Percentiles rank a stretch among this genome's conserved stretches.
Evolutionary conservation across 768 basidiomycete species (phyloP).

Genomic region (Hirschioporus abietinus): DNA sequence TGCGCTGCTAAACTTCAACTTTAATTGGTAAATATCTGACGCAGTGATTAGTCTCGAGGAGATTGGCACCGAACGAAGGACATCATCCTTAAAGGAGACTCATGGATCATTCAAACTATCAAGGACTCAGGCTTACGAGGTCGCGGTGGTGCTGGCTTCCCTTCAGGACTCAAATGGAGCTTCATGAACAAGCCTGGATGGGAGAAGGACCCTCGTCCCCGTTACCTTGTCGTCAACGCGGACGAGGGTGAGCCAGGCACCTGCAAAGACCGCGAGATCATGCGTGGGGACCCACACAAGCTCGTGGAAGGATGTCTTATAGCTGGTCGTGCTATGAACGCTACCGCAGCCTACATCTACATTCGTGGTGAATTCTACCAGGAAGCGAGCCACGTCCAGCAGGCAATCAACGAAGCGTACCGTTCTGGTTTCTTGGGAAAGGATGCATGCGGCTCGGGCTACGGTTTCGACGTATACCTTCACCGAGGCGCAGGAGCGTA

Average conservation of each 20-base stretch:
- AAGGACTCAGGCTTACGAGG: conserved; percentile 96
- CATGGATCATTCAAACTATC: conserved; percentile 94
- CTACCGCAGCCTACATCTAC: conserved; percentile 98
- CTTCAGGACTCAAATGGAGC: conserved; percentile 94
- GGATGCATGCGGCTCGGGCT: conserved; percentile 88
- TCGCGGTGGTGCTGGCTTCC: conserved; percentile 95
- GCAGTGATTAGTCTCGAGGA: conserved; percentile 62
- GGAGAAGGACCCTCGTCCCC: conserved; percentile 92
- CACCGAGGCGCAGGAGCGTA: conserved; percentile 98
- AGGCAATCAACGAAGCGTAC: conserved; percentile 95
- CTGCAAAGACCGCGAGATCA: conserved; percentile 97
- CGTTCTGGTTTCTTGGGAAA: conserved; percentile 82
- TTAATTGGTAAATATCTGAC: conserved; percentile 8
- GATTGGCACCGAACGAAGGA: conserved; percentile 99
- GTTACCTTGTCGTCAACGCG: conserved; percentile 96
- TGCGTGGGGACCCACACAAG: conserved; percentile 97
- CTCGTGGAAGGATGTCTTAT: conserved; percentile 97
- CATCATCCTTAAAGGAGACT: conserved; percentile 89
- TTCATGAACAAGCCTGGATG: conserved; percentile 99
- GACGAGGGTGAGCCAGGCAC: conserved; percentile 99
- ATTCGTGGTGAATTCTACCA: conserved; percentile 98
- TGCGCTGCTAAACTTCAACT: conserved; percentile 29
- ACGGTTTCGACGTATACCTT: conserved; percentile 96
- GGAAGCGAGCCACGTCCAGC: conserved; percentile 89
- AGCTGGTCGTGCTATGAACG: conserved; percentile 96